Evolutionary conservation across 2,329 filamentous ascomycete species (phyloP), one percentile per base, ranked within the genome.

Genomic region (Ambrosiella beaveri): DNA sequence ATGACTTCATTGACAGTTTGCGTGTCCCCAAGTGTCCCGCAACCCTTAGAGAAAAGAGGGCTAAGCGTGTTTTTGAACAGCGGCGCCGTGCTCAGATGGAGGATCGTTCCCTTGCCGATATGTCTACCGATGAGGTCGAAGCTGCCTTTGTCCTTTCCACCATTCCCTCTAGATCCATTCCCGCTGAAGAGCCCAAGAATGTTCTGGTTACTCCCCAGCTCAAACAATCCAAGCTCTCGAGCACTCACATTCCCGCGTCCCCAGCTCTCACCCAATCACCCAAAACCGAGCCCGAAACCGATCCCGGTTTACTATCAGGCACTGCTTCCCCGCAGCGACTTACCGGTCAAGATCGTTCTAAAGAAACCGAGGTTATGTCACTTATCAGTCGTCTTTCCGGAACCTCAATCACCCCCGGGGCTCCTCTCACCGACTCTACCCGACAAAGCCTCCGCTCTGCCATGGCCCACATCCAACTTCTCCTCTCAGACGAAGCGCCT

Each of bases 1-100:
- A 82, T 11, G 82, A 88, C 66, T 89, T 95, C 67, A 80, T 95
- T 54, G 73, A 78, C 35, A 35, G 37, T 6, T 13, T 57, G 8
- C 35, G 41, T 15, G 39, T 56, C 37, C 41, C 38, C 8, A 56
- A 59, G 54, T 37, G 47, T 7, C 54, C 58, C 1, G 54, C 53
- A 3, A 59, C 58, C 8, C 47, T 59, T 17, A 36, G 53, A 7
- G 54, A 56, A 8, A 56, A 56, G 39, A 54, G 51, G 27, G 40
- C 54, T 13, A 59, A 59, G 39, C 35, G 35, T 27, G 35, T 49
- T 13, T 45, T 38, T 39, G 17, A 47, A 15, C 38, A 56, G 15
- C 36, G 39, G 38, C 47, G 44, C 12, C 47, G 13, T 15, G 38
- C 38, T 17, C 27, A 56, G n/a, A 50, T 52, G 13, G 38, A 35